A percentile compares a stretch with the other conserved stretches of the same genome.
phyloP scores from a whole-genome alignment of 768 basidiomycete species.

The Lentinula boryana region DNA sequence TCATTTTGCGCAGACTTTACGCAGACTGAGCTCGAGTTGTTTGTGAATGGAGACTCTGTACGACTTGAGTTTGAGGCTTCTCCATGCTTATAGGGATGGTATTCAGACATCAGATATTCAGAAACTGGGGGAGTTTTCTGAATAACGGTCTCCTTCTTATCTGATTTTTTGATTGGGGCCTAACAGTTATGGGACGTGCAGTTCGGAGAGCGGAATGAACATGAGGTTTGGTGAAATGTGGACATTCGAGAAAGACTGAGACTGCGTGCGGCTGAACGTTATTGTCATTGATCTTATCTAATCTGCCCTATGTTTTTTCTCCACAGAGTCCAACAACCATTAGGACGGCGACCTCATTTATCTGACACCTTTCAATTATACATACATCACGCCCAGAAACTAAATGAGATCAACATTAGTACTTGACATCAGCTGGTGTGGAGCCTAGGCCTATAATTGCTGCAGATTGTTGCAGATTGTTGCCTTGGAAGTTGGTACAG shows the following conservation, averaged over 20 bases:
- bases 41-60: background rate
- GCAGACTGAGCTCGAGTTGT: background rate
- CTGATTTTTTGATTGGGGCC: background rate
- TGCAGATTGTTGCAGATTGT: background rate
- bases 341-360: background rate
- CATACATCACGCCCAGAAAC: too few species aligned
- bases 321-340: background rate
- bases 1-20: background rate
- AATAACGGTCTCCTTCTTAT: background rate
- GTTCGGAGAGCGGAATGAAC: background rate
- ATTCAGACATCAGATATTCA: constrained; percentile 3
- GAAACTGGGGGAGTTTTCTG: background rate
- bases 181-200: background rate
- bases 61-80: constrained; percentile 2
- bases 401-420: too few species aligned
- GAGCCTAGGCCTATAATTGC: too few species aligned
- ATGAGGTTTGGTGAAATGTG: background rate
- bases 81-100: constrained; percentile 9
- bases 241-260: background rate
- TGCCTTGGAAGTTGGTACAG: background rate
- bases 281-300: background rate
- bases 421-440: too few species aligned
- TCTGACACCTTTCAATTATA: too few species aligned
- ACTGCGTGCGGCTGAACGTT: background rate
- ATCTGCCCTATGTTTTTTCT: background rate